phyloP scores from a whole-genome alignment of 495 filamentous ascomycete species.

The Hyphodiscus hymeniophilus region DNA sequence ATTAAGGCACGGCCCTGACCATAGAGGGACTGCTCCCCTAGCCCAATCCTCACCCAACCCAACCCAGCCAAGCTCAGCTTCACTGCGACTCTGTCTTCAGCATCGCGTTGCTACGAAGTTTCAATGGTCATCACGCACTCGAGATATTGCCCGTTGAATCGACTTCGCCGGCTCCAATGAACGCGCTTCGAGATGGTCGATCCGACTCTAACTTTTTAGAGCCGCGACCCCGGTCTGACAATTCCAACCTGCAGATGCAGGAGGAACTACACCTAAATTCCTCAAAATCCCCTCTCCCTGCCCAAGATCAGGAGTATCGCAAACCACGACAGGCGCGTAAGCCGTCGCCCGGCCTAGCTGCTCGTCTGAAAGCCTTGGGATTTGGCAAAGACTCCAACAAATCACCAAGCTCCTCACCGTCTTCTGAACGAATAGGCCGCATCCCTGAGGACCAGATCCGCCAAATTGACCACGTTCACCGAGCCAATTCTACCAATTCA shows the following conservation, averaged over 20 bases:
- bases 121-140: no score
- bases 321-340: constrained; percentile 37
- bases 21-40: no score
- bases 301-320: constrained; percentile 5
- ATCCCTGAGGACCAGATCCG: constrained; percentile 68
- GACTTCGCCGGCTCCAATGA: constrained; percentile 7
- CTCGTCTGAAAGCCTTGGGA: constrained; percentile 66
- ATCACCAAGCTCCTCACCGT: constrained; percentile 23
- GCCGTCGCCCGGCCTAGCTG: constrained; percentile 66
- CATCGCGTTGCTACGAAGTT: no score
- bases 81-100: no score
- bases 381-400: constrained; percentile 39
- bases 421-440: constrained; percentile 46
- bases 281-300: constrained; percentile 1
- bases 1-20: no score
- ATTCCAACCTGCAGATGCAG: constrained; percentile 1
- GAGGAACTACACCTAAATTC: constrained; percentile 3
- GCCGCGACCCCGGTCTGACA: constrained; percentile 14
- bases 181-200: constrained; percentile 16
- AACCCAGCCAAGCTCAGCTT: no score
- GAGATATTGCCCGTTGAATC: no score
- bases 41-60: no score
- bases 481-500: constrained; percentile 40
- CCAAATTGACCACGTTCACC: constrained; percentile 55
- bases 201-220: constrained; percentile 11